A percentile compares a stretch with the other conserved stretches of the same genome.
Conservation (phyloP, 2,329 filamentous ascomycete genomes). For the Aspergillus fijiensis region DNA sequence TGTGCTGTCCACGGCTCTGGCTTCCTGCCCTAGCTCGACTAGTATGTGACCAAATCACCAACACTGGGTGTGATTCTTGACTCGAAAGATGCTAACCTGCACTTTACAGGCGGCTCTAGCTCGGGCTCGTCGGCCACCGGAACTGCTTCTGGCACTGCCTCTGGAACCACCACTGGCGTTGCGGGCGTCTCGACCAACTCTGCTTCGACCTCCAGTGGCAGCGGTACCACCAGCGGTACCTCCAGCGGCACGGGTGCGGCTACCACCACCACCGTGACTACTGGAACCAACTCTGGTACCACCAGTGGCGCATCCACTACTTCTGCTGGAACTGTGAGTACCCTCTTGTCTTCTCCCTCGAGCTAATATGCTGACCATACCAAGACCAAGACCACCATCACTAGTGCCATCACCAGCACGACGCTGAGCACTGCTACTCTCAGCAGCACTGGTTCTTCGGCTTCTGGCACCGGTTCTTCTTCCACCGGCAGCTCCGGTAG, state of each 20-base stretch:
- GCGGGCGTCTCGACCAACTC: conserved; percentile 22
- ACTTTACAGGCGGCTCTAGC: conserved; percentile 18
- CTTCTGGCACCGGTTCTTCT: conserved; percentile 19
- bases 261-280: conserved; percentile 20
- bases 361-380: background rate
- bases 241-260: conserved; percentile 15
- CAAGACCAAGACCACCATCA: conserved; percentile 10
- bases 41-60: conserved; percentile 16
- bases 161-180: conserved; percentile 19
- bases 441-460: conserved; percentile 12
- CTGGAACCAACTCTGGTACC: conserved; percentile 14
- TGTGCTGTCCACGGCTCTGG: conserved; percentile 36
- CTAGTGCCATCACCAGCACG: conserved; percentile 10
- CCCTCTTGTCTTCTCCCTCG: background rate
- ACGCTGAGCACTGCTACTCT: conserved; percentile 12
- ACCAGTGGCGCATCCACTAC: conserved; percentile 5
- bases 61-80: background rate
- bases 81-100: conserved; percentile 11
- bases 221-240: background rate
- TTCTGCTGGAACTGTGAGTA: conserved; percentile 2
- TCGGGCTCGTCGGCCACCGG: conserved; percentile 13
- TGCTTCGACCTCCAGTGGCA: conserved; percentile 11
- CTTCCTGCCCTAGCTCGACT: conserved; percentile 32
- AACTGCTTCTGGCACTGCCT: conserved; percentile 9
- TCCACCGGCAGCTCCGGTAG: conserved; percentile 13